phyloP scores from a whole-genome alignment of 179 eudicot genomes.

The Camellia oleifera region DNA sequence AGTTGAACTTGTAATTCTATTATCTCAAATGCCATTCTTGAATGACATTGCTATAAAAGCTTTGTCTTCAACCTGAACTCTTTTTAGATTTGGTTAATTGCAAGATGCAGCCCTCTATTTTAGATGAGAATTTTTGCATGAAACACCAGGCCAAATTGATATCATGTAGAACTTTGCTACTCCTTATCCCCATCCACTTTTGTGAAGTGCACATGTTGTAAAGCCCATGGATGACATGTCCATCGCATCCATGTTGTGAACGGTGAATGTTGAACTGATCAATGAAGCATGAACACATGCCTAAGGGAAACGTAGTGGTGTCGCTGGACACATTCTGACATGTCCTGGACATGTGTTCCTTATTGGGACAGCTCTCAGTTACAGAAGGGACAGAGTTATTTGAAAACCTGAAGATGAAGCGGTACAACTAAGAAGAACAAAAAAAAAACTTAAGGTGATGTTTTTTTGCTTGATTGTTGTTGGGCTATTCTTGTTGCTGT shows the following conservation, averaged over 20 bases:
- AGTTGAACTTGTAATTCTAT: background rate
- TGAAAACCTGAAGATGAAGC: too few relatives aligned
- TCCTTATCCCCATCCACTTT: background rate
- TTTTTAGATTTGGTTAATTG: background rate
- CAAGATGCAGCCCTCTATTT: background rate
- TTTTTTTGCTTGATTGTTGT: too few relatives aligned
- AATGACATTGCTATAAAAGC: background rate
- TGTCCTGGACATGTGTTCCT: background rate
- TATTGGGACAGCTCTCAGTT: too few relatives aligned
- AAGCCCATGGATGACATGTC: too few relatives aligned
- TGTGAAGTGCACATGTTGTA: too few relatives aligned
- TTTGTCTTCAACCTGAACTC: background rate
- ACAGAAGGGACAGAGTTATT: too few relatives aligned
- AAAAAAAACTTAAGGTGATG: too few relatives aligned
- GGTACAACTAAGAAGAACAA: too few relatives aligned
- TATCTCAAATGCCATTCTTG: background rate
- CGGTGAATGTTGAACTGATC: background rate
- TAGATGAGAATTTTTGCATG: background rate
- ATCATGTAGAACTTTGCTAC: background rate
- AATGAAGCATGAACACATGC: background rate
- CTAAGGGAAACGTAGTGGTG: background rate
- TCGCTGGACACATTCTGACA: background rate
- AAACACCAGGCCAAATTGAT: background rate
- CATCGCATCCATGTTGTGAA: background rate
- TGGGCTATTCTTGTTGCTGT: too few relatives aligned